Percentiles rank a stretch among this genome's conserved stretches.
Conservation (phyloP, 2,329 filamentous ascomycete genomes). For the Diaporthe humulicola region DNA sequence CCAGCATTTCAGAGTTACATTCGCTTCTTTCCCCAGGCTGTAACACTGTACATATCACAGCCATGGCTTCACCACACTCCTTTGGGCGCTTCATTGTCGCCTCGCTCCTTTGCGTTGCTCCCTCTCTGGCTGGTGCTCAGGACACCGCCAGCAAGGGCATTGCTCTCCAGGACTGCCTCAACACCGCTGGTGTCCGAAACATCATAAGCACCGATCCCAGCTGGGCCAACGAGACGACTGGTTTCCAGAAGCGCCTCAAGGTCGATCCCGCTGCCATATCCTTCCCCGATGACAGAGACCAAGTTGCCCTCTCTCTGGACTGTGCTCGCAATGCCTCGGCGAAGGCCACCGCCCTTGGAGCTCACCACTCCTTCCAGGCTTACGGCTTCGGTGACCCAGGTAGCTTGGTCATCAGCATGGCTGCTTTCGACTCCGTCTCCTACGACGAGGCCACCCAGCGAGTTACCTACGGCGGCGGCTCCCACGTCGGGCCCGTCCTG, state of each 20-base stretch:
- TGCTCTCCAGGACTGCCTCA: slow-evolving; percentile 12
- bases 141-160: slow-evolving; percentile 11
- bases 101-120: background rate
- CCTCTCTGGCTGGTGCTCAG: slow-evolving; percentile 2
- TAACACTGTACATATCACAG: slow-evolving; percentile 20
- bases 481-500: background rate
- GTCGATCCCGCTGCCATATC: slow-evolving; percentile 16
- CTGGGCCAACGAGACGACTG: slow-evolving; percentile 6
- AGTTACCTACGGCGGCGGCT: slow-evolving; percentile 4
- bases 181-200: slow-evolving; percentile 6
- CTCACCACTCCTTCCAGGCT: slow-evolving; percentile 19
- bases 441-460: slow-evolving; percentile 2
- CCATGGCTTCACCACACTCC: slow-evolving; percentile 11
- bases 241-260: slow-evolving; percentile 17
- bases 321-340: slow-evolving; percentile 9
- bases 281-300: slow-evolving; percentile 3
- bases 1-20: background rate
- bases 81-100: slow-evolving; percentile 13
- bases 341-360: slow-evolving; percentile 10
- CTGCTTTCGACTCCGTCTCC: slow-evolving; percentile 19
- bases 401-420: slow-evolving; percentile 16
- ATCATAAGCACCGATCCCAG: slow-evolving; percentile 2
- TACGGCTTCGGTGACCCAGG: slow-evolving; percentile 16
- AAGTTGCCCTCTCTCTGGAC: slow-evolving; percentile 3
- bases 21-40: background rate